Base-by-base conservation (phyloP, 805 yeast genomes). In the Yarrowia keelungensis region DNA sequence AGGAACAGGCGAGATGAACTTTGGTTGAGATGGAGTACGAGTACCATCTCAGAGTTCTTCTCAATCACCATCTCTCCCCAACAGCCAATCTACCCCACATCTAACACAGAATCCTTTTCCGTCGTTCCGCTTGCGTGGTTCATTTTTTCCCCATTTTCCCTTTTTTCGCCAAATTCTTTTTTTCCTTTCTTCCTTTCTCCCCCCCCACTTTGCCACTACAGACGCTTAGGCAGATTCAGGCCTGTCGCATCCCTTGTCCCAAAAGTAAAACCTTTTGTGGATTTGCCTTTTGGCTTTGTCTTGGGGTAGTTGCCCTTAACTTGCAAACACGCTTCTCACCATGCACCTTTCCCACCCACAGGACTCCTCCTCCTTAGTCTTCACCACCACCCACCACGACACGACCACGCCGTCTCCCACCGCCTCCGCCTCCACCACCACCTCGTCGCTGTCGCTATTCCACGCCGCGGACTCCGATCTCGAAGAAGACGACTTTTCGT, bases 341-440 rank as follows among this genome's bases (percentile, higher is more conserved):
- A 59, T 59, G 65, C 65, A 59, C 51, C 65, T 35, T 45, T 59
- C 65, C 65, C 65, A 43, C 65, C 51, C 65, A 35, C 65, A 59
- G 51, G 50, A 42, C 32, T 26, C 32, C 32, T 26, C 32, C 32
- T 26, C 32, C 32, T 26, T 26, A 26, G 32, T 26, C 32, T 26
- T 26, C 32, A 26, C 32, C 32, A 26, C 32, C 32, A 5, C 32
- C 32, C 32, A 26, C 32, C 32, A 5, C 32, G 32, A 26, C 64
- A 58, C 35, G 51, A 59, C 65, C 35, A 59, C 32, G 10, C 51
- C 65, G 26, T 58, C 64, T 2, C 64, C 65, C 22, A 35, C 65
- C 2, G 12, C 47, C 9, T 45, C 49, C 16, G 7, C 38, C 41
- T 35, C 32, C 50, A 35, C 65, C 50, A 14, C 65, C 35, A 32